A percentile compares a stretch with the other conserved stretches of the same genome.
These are phyloP conservation scores for Oryza brachyantha DNA, from an alignment of 176 grass and related monocot species.

Conservation along the genomic window DNA sequence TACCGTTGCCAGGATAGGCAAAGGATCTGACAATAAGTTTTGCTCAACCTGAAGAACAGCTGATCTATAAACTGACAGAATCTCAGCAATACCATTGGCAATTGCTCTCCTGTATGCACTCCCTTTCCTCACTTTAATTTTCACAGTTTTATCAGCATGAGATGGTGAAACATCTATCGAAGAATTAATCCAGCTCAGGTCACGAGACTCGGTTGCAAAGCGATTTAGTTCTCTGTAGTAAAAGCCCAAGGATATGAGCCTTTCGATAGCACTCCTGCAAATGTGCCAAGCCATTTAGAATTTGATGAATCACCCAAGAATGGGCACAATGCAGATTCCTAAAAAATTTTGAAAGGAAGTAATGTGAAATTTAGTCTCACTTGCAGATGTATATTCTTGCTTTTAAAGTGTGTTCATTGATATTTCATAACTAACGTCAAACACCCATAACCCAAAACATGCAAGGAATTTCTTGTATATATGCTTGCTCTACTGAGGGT, in stretches of 20 bases:
- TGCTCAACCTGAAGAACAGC: conserved; percentile 94
- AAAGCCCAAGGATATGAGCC: conserved; percentile 79
- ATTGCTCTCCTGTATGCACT: conserved; percentile 85
- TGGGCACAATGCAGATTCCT: not conserved
- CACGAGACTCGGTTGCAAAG: conserved; percentile 75
- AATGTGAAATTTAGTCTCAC: not conserved
- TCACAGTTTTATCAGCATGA: conserved; percentile 30
- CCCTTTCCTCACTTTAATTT: conserved; percentile 57
- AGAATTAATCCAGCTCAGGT: conserved; percentile 81
- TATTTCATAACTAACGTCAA: not conserved
- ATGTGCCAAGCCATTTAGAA: conserved; percentile 9
- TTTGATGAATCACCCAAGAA: not conserved
- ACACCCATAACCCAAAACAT: not conserved
- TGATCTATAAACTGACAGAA: conserved; percentile 91
- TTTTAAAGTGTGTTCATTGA: not conserved
- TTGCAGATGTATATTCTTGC: not conserved
- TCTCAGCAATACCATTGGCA: conserved; percentile 90
- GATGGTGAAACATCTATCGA: conserved; percentile 45
- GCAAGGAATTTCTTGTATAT: not conserved
- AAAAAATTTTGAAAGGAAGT: not conserved
- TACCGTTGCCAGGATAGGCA: conserved; percentile 77
- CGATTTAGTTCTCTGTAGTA: conserved; percentile 88
- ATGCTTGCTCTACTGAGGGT: not conserved
- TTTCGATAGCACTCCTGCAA: conserved; percentile 80
- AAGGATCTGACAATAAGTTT: conserved; percentile 84